Percentiles rank a stretch among this genome's conserved stretches.
These are phyloP conservation scores for Tricholomella constricta DNA, from an alignment of 768 basidiomycete species.

Conservation along the genomic window DNA sequence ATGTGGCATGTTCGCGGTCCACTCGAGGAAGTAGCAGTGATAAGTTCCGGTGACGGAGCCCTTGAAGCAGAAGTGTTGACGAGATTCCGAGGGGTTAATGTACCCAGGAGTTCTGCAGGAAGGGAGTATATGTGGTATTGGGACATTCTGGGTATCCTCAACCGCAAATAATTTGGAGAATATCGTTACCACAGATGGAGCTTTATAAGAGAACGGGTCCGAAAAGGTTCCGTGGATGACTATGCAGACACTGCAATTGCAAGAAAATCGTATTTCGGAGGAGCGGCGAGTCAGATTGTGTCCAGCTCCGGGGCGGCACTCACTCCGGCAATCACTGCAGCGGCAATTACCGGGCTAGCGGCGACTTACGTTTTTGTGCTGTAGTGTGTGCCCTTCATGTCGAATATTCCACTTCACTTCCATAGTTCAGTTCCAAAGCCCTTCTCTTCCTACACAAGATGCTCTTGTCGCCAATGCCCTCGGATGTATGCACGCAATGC, in stretches of 20 bases:
- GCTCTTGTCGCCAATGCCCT: too few relatives aligned
- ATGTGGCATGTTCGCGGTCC: constrained; percentile 67
- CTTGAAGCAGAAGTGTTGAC: constrained; percentile 40
- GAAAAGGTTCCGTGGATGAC: not conserved
- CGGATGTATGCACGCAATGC: too few relatives aligned
- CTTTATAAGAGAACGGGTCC: not conserved
- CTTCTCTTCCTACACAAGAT: too few relatives aligned
- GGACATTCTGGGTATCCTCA: constrained; percentile 18
- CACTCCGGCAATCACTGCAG: too few relatives aligned
- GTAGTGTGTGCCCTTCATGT: too few relatives aligned
- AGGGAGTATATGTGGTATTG: constrained; percentile 72
- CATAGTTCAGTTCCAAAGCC: too few relatives aligned
- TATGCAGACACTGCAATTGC: not conserved
- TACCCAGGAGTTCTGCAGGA: constrained; percentile 66
- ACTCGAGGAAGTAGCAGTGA: constrained; percentile 30
- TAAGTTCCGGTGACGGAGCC: constrained; percentile 35
- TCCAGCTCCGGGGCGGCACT: too few relatives aligned
- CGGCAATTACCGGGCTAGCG: too few relatives aligned
- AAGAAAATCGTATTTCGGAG: too few relatives aligned
- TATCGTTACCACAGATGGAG: not conserved
- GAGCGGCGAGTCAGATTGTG: too few relatives aligned
- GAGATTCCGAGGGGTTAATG: constrained; percentile 68
- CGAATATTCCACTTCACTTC: too few relatives aligned
- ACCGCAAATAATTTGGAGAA: not conserved
- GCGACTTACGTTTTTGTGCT: too few relatives aligned